These are phyloP conservation scores for Plasmodium billcollinsi DNA, from an alignment of 169 alveolate species.

Conservation along the genomic window DNA sequence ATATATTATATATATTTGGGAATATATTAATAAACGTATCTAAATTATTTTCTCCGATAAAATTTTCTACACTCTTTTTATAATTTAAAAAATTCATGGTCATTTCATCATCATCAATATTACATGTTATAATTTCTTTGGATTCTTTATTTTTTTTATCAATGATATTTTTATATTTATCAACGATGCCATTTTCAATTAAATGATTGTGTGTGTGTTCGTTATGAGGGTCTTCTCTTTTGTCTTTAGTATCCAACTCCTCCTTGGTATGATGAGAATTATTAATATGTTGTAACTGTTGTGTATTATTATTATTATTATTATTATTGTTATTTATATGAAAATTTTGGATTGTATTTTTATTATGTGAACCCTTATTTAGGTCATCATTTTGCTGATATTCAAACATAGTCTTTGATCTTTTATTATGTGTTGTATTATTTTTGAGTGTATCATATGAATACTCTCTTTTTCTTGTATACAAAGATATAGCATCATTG, in stretches of 20 bases:
- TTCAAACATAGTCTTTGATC: too few species aligned
- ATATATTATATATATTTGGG: slow-evolving; percentile 78
- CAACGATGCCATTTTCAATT: slow-evolving; percentile 2
- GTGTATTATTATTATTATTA: not conserved
- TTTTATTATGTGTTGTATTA: too few species aligned
- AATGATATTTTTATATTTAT: slow-evolving; percentile 2
- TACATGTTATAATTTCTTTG: slow-evolving; percentile 45
- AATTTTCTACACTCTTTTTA: slow-evolving; percentile 79
- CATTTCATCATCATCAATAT: slow-evolving; percentile 59
- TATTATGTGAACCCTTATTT: too few species aligned
- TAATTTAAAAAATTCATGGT: slow-evolving; percentile 72
- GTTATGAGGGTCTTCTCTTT: not conserved
- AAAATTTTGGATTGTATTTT: too few species aligned
- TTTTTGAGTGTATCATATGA: not conserved
- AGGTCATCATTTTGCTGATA: too few species aligned
- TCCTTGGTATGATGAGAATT: not conserved
- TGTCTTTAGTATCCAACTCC: not conserved
- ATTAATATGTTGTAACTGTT: not conserved
- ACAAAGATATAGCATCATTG: not conserved
- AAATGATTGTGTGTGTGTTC: not conserved
- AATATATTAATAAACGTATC: slow-evolving; percentile 79
- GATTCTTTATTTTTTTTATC: slow-evolving; percentile 7
- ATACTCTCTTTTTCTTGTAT: slow-evolving; percentile 22
- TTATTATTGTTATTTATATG: not conserved
- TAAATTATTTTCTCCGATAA: slow-evolving; percentile 79